Conservation (phyloP, 768 basidiomycete species). For the Cyathus striatus region DNA sequence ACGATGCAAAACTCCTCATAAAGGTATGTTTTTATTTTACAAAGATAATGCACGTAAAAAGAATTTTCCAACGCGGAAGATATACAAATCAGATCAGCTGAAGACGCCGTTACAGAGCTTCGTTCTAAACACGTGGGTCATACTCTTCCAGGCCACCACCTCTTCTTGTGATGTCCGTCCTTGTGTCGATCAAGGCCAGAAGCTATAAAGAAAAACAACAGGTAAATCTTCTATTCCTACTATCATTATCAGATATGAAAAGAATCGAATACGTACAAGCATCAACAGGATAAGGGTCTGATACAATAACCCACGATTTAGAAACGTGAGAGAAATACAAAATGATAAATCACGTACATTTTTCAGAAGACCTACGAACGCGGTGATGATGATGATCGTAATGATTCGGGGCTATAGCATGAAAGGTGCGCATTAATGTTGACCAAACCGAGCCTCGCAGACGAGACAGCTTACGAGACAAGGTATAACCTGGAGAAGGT, state of each 20-base stretch:
- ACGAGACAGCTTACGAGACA: constrained; percentile 12
- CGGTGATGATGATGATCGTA: no score
- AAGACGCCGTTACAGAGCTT: no score
- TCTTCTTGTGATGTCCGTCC: constrained; percentile 5
- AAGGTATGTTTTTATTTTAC: no score
- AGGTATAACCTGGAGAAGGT: constrained; percentile 5
- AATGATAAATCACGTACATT: constrained; percentile 8
- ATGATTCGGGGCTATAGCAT: background rate
- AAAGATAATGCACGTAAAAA: no score
- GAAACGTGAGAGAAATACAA: background rate
- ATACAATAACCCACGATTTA: background rate
- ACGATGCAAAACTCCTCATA: no score
- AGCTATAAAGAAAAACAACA: background rate
- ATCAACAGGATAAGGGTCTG: no score
- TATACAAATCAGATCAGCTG: no score
- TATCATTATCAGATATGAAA: constrained; percentile 1
- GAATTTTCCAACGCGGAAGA: no score
- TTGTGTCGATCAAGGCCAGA: constrained; percentile 3
- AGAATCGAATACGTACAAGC: no score
- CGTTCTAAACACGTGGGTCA: no score
- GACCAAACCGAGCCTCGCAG: background rate
- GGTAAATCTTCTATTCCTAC: background rate
- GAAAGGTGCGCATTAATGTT: background rate
- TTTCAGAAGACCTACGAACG: background rate
- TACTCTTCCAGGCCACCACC: constrained; percentile 16